Base-by-base conservation (phyloP, 176 grass and related monocot species). In the Rhynchospora tenuis region DNA sequence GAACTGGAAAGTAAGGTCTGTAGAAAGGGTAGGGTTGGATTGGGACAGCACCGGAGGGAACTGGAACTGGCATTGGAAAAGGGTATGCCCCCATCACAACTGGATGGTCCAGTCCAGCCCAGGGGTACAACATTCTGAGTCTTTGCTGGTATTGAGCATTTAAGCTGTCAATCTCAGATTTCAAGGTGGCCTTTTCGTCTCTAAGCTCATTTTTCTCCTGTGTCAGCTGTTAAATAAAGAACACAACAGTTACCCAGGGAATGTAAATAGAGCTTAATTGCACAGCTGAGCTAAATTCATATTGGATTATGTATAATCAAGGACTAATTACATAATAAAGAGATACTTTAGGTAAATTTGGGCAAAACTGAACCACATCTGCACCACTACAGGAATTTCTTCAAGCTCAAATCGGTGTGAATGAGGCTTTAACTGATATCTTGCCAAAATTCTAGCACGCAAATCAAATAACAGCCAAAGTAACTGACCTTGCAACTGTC, bases 131-230 rank as follows among this genome's bases (percentile, higher is more conserved):
- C 70, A 89, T 80, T n/a, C 73, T 79, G 80, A 92, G 79, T 84
- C 77, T 83, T 83, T 94, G 94, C 47, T 94, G 88, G 87, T 91
- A 92, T 71, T 92, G 92, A 42, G 68, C 78, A 89, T 88, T 91
- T 77, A 91, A 86, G 80, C 83, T 82, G 89, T 94, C 92, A 85
- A 94, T 90, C 22, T 91, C 92, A 45, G 87, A 91, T 81, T 97
- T 97, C 80, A 97, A 54, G 64, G 87, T 83, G 85, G 87, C 81
- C 83, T 94, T 97, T 76, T 97, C 94, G 70, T 92, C 92, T 91
- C 87, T 89, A 68, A 97, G 90, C 73, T 97, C 94, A 73, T 86
- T 91, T 81, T 94, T 97, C 87, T 94, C 94, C 83, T 91, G 87
- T 72, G 85, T 85, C 81, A 97, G 86, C 94, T 97, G 82, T 74